Base-by-base conservation (phyloP, 768 basidiomycete genomes). In the Multifurca ochricompacta region DNA sequence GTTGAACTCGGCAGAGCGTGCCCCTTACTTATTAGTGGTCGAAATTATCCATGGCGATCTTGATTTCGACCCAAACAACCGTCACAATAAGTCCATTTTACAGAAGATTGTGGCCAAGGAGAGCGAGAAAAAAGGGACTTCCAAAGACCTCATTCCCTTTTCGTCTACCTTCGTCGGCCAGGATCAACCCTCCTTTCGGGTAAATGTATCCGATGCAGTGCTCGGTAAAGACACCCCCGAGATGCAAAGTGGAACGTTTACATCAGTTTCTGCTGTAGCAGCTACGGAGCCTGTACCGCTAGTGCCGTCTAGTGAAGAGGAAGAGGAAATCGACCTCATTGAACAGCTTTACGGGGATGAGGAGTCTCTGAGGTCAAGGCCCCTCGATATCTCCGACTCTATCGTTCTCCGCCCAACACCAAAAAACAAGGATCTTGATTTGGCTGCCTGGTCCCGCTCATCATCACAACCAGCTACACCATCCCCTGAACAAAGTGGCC, bases 291-390 rank as follows among this genome's bases (percentile, higher is more conserved):
- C 58, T 18, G 19, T 53, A 10, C 46, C 63, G 4, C 42, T 53
- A 10, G 32, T 51, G 0, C 59, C 58, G 19, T 42, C 52, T 4
- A 36, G 54, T 14, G 62, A 67, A 44, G 80, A 82, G 11, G 82
- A 87, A 25, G 92, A 94, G 69, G 95, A 99, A 71, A 84, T 99
- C 60, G 96, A 99, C 68, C 76, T 99, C 6, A 91, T 98, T 4
- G 96, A 99, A 65, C 96, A 99, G 66, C 71, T 98, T 0, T 97
- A 92, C 59, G 95, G 95, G 13, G 70, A 79, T 32, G 81, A 85
- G 46, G 77, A 86, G 56, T 82, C 85, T 2, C 74, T 94, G 16
- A 79, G 82, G 31, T 83, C 82, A 48, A 74, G 76, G 43, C 69
- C 81, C 37, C 77, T 85, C n/a, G 85, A 95, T 66, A 70, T 97